Percentiles rank a stretch among this genome's conserved stretches.
Conservation (phyloP, 768 basidiomycete species). For the Dentipellis sp. region DNA sequence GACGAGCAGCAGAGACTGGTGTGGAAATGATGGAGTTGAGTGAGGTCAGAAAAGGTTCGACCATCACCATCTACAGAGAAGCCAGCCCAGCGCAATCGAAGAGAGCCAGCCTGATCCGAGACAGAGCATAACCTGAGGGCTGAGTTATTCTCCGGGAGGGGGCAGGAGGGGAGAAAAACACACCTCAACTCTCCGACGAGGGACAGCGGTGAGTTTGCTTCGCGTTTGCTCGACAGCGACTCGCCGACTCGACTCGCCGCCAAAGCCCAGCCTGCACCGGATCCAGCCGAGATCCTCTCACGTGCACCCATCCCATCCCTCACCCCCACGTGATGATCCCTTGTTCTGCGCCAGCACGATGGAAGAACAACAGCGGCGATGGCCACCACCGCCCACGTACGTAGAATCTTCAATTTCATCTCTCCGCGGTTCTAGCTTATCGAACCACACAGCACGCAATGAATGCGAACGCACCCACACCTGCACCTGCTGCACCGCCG, state of each 20-base stretch:
- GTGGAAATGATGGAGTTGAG: constrained; percentile 10
- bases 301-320: not conserved
- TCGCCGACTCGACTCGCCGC: not conserved
- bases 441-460: not conserved
- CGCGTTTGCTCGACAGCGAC: not conserved
- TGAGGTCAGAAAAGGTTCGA: constrained; percentile 9
- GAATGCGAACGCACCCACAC: no score
- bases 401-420: not conserved
- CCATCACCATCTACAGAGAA: constrained; percentile 5
- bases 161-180: not conserved
- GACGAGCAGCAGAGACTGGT: constrained; percentile 3
- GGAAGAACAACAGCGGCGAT: no score
- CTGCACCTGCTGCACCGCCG: not conserved
- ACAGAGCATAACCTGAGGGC: not conserved
- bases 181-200: not conserved
- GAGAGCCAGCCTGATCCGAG: not conserved
- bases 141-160: not conserved
- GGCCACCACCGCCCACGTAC: not conserved
- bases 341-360: not conserved
- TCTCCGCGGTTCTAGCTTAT: not conserved
- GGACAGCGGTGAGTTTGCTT: not conserved
- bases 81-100: not conserved
- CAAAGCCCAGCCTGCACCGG: not conserved
- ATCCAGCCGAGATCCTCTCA: not conserved
- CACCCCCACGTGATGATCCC: not conserved